Evolutionary conservation across 2,329 filamentous ascomycete species (phyloP).

Genomic region (Hypomyces rosellus): DNA sequence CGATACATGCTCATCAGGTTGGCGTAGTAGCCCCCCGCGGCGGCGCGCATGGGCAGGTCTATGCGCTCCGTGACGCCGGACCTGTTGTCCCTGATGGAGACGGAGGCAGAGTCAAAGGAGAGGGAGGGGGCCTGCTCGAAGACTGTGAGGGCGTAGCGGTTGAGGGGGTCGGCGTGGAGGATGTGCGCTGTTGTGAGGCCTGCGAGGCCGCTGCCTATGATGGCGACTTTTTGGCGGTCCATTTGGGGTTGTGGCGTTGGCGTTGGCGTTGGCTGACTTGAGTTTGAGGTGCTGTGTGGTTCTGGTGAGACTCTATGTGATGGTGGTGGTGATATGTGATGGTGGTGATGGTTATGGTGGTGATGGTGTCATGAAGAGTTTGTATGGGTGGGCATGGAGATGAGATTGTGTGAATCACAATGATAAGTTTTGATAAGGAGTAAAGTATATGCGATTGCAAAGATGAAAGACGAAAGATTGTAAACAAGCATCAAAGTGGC

Average conservation of each 20-base stretch:
- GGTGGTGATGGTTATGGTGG: neutral
- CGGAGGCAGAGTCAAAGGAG: constrained; percentile 33
- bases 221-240: constrained; percentile 19
- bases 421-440: too few species aligned
- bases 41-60: constrained; percentile 34
- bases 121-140: constrained; percentile 32
- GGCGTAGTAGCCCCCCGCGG: constrained; percentile 42
- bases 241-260: neutral
- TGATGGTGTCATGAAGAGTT: too few species aligned
- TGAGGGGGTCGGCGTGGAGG: constrained; percentile 24
- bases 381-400: too few species aligned
- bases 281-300: too few species aligned
- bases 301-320: neutral
- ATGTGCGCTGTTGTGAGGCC: constrained; percentile 32
- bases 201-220: constrained; percentile 33
- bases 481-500: too few species aligned
- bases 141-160: constrained; percentile 27
- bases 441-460: too few species aligned
- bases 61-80: constrained; percentile 28
- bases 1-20: constrained; percentile 52
- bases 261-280: too few species aligned
- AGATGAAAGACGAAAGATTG: too few species aligned
- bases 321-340: neutral
- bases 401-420: too few species aligned
- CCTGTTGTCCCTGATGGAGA: constrained; percentile 26